Evolutionary conservation across 306 rosid genomes (phyloP), one percentile per base, ranked within the genome.

Genomic region (Albizia julibrissin): DNA sequence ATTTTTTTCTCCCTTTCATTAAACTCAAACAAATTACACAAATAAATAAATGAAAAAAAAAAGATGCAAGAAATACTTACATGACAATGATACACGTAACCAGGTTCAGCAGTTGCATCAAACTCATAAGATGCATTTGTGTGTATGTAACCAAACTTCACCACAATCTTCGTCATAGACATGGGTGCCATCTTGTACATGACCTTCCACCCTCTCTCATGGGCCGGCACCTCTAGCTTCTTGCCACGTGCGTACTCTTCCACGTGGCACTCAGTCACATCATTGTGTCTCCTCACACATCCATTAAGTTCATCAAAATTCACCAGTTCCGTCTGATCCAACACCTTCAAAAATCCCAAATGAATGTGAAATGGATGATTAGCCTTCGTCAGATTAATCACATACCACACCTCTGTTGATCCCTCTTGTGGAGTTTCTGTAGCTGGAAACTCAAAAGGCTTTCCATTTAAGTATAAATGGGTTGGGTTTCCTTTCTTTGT

Each of bases 331-430:
- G 77, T 91, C 74, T 95, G 97, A 54, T 93, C 91, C 81, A 95
- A 27, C 24, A 82, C 95, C 72, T 82, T 84, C 18, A 94, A 82
- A 81, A 94, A 75, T 11, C 92, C 98, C 54, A 94, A 33, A 69
- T 94, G 98, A 80, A 94, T 88, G 81, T 94, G 98, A 29, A 94
- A 61, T 4, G 98, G 98, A 76, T 94, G 98, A 81, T 94, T 94
- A 54, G 92, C 98, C 61, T 73, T 90, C 34, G 98, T 94, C 64
- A 94, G 86, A 72, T 94, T 94, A 21, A 94, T 94, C 86, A 94
- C 95, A 29, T 92, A 58, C 98, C 98, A 94, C 43, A 86, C 77
- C 81, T 94, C 98, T 0, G 87, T 88, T 74, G 91, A 84, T 27
- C 97, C 98, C 77, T 5, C 91, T 65, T 85, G 88, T 0, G 95